Conservation (phyloP, 805 yeast species). For the Pichia nakasei region DNA sequence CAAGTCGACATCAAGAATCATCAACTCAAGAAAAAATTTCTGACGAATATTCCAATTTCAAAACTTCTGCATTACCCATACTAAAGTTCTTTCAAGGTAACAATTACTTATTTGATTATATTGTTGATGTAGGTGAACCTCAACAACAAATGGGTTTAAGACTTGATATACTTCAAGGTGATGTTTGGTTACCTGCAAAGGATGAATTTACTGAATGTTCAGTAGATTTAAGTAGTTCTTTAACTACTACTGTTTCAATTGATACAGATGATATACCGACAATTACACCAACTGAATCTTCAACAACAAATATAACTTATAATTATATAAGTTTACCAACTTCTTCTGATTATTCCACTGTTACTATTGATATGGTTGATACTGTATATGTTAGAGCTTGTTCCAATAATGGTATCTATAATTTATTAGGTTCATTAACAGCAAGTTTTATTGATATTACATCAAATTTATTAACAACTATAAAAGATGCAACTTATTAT, state of each 20-base stretch:
- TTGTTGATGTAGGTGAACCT: conserved; percentile 19
- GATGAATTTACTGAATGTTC: conserved; percentile 18
- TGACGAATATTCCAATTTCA: neutral
- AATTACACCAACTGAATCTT: neutral
- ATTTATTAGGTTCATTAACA: conserved; percentile 14
- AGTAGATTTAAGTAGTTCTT: neutral
- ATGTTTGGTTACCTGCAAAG: conserved; percentile 24
- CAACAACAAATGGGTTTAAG: conserved; percentile 19
- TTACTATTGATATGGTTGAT: conserved; percentile 1
- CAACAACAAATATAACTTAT: too few relatives aligned
- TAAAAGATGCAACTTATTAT: conserved; percentile 10
- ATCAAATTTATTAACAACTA: conserved; percentile 11
- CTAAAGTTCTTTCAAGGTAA: conserved; percentile 2
- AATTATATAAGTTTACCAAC: neutral
- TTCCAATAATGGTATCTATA: conserved; percentile 20
- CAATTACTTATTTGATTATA: conserved; percentile 15
- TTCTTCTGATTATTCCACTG: neutral
- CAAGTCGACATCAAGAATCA: too few relatives aligned
- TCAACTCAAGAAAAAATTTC: neutral
- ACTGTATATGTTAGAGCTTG: conserved; percentile 11
- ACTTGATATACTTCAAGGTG: conserved; percentile 23
- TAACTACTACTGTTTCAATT: neutral
- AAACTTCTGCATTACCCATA: conserved; percentile 5
- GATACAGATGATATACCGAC: neutral
- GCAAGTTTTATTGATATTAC: conserved; percentile 5